Evolutionary conservation across 768 basidiomycete genomes (phyloP), one percentile per base, ranked within the genome.

Genomic region (Mrakia gelida): DNA sequence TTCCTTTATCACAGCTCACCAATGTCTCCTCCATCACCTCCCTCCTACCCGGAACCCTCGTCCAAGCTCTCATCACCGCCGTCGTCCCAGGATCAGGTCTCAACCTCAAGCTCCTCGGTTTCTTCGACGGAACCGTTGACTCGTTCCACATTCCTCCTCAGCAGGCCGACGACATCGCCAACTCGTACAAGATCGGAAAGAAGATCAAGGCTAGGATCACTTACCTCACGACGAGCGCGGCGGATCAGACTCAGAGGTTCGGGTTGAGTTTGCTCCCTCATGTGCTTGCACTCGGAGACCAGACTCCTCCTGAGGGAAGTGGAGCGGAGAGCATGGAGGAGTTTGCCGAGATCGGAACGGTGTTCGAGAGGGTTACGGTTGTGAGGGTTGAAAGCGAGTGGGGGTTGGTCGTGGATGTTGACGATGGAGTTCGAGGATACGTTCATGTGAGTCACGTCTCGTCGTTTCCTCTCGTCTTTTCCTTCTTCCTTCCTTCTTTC

Each of bases 81-180:
- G 87, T 92, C 30, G 86, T 90, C 61, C 86, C 90, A 23, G 71
- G 72, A 32, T 87, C 85, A 34, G 97, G 97, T 26, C 85, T 98
- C 49, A 92, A 92, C 83, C 86, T 98, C 43, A 95, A 96, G 84
- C 86, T 98, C 26, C 88, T 95, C 34, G 95, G 94, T 0, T 95
- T 92, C 84, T 98, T 94, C 84, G 91, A 93, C 54, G 96, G 94
- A 45, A 96, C 94, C 0, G 87, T 92, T 34, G 95, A 97, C 82
- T 87, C 89, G 52, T 88, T 91, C 77, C 96, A 98, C 84, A 85
- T 96, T 21, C 87, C 80, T 15, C 70, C 84, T 15, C 70, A 77
- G 2, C 34, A 73, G 5, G 18, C 70, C 49, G 74, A 76, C 18
- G 81, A 82, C 83, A 30, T 85, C 85, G 82, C 83, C 41, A 81